phyloP scores from a whole-genome alignment of 1,284 basidiomycete genomes.

The Cystobasidium sp. region DNA sequence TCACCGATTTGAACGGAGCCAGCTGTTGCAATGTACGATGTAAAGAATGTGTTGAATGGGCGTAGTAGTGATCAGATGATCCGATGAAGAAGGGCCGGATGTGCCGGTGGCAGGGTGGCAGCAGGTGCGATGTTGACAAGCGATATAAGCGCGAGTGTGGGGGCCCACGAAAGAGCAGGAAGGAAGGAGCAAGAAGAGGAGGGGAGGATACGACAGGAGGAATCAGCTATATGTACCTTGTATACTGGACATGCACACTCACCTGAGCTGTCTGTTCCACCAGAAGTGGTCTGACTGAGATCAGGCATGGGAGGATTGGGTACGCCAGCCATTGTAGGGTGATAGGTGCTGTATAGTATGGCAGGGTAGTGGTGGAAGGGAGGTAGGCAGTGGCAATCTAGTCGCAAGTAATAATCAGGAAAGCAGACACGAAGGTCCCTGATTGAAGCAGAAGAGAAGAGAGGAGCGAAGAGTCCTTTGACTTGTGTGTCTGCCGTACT shows the following conservation, averaged over 20 bases:
- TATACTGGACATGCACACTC: neutral
- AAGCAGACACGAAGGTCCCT: neutral
- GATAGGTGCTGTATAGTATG: neutral
- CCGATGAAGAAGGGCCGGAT: neutral
- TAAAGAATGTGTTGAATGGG: too few species aligned
- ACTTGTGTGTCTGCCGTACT: neutral
- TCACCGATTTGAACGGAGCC: slow-evolving; percentile 34
- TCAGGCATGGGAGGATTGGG: slow-evolving; percentile 40
- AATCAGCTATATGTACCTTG: neutral
- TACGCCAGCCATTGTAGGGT: slow-evolving; percentile 12
- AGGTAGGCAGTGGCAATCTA: neutral
- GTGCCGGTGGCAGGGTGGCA: neutral
- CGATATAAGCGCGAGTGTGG: too few species aligned
- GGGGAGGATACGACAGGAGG: neutral
- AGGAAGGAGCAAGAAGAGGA: neutral
- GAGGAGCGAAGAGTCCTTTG: neutral
- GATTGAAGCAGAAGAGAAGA: slow-evolving; percentile 2
- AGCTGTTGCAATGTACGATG: slow-evolving; percentile 4
- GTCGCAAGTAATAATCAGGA: neutral
- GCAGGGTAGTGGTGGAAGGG: neutral
- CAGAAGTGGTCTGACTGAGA: slow-evolving; percentile 33
- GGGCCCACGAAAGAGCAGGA: neutral
- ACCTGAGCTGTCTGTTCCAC: slow-evolving; percentile 39
- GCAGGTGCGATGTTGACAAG: neutral
- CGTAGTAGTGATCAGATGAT: too few species aligned